phyloP scores from a whole-genome alignment of 306 rosid genomes.

The Dryas drummondii region DNA sequence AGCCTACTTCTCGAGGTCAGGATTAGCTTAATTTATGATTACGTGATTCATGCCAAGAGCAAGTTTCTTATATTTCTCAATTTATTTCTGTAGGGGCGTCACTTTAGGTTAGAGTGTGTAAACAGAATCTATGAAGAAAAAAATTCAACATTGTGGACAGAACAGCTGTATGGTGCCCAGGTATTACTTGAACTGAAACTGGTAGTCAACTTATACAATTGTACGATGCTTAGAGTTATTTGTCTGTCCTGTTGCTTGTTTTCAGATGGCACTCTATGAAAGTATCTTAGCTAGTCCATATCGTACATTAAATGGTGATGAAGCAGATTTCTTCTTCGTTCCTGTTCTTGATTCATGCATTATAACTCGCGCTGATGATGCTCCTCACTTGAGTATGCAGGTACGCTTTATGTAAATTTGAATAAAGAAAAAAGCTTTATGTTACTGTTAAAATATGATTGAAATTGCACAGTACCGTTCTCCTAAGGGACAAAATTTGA shows the following conservation, averaged over 20 bases:
- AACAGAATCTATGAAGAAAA: constrained; percentile 69
- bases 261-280: constrained; percentile 85
- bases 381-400: constrained; percentile 84
- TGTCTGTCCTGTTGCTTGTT: constrained; percentile 29
- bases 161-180: constrained; percentile 84
- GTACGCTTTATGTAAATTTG: constrained; percentile 36
- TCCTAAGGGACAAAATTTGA: no score
- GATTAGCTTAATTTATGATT: constrained; percentile 28
- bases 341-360: constrained; percentile 97
- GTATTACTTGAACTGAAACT: constrained; percentile 44
- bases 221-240: constrained; percentile 15
- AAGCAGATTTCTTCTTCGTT: constrained; percentile 94
- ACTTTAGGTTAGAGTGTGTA: constrained; percentile 81
- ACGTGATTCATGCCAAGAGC: constrained; percentile 22
- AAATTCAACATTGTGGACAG: constrained; percentile 82
- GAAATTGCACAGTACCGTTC: no score
- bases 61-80: constrained; percentile 21
- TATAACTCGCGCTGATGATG: constrained; percentile 90
- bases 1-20: constrained; percentile 87
- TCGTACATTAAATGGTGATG: constrained; percentile 87
- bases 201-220: constrained; percentile 9
- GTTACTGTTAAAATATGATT: not conserved
- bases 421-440: not conserved
- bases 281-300: constrained; percentile 87
- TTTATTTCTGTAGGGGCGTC: constrained; percentile 74